Base-by-base conservation (phyloP, 768 basidiomycete genomes). In the Leccinum longicurvipes region DNA sequence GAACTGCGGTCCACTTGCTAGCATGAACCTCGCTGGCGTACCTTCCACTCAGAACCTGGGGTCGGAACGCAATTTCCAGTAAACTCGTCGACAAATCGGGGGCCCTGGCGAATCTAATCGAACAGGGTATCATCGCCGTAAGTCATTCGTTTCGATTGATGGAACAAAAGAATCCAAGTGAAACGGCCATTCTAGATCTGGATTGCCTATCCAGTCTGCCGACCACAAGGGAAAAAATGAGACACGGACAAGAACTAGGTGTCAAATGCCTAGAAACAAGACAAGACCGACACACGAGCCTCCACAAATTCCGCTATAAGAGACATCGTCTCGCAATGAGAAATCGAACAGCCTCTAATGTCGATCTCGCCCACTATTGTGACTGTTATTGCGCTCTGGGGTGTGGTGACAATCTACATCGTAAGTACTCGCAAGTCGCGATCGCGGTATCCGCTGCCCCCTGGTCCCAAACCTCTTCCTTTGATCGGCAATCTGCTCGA, bases 401-500 rank as follows among this genome's bases (percentile, higher is more conserved):
- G 57, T 39, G 39, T 55, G 3, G 55, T 63, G 19, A 60, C 61
- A 19, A 32, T 67, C 14, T 69, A 56, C 28, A 49, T 69, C 9
- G 49, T 58, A 17, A 25, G 50, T 45, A 65, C 23, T 15, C 59
- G 57, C 56, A 57, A 32, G 53, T 47, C 39, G 41, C 51, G 60
- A 39, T 12, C 54, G 11, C 54, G 54, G 6, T 70, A 74, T 32
- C 78, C 76, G 0, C 72, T 75, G 12, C 83, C 83, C 11, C 83
- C 84, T 28, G 84, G 84, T 15, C 84, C 84, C 2, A 75, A 65
- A 45, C 76, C 76, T 8, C 68, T 76, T n/a, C 82, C 82, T 25
- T 55, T 84, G 28, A 65, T 84, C 31, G 83, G 83, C 14, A 82
- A 84, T 65, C 60, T 85, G 32, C 68, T 74, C 46, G 77, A 82